These are phyloP conservation scores for Myxozyma neglecta DNA, from an alignment of 805 yeast species.

Conservation along the genomic window DNA sequence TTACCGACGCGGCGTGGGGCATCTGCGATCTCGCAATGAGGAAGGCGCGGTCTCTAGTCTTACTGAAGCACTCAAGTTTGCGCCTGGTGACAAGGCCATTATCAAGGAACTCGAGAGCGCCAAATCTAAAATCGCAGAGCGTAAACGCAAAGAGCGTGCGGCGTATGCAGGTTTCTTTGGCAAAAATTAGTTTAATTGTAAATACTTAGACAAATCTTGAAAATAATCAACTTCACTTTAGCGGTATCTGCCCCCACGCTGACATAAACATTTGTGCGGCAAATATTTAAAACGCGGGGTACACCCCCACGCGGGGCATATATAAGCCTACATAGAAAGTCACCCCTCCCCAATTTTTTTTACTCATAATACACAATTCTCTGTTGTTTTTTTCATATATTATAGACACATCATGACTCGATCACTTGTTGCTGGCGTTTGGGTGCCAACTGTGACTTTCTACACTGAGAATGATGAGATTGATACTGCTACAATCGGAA, in stretches of 20 bases:
- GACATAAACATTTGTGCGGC: background rate
- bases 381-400: too few species aligned
- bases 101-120: constrained; percentile 34
- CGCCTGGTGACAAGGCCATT: constrained; percentile 51
- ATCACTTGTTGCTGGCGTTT: constrained; percentile 18
- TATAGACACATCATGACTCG: background rate
- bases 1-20: constrained; percentile 82
- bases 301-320: background rate
- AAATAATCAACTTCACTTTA: background rate
- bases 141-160: constrained; percentile 39
- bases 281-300: background rate
- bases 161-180: constrained; percentile 46
- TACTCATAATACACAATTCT: background rate
- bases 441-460: constrained; percentile 27
- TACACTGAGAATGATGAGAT: constrained; percentile 34
- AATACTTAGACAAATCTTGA: background rate
- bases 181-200: background rate
- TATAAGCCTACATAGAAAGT: background rate
- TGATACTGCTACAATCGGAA: constrained; percentile 48
- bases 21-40: constrained; percentile 61
- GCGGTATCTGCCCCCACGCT: constrained; percentile 6
- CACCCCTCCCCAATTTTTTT: too few species aligned
- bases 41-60: constrained; percentile 69
- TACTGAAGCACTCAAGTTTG: constrained; percentile 59
- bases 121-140: constrained; percentile 27